A percentile compares a stretch with the other conserved stretches of the same genome.
These are phyloP conservation scores for Boletus reticuloceps DNA, from an alignment of 768 basidiomycete species.

Conservation along the genomic window DNA sequence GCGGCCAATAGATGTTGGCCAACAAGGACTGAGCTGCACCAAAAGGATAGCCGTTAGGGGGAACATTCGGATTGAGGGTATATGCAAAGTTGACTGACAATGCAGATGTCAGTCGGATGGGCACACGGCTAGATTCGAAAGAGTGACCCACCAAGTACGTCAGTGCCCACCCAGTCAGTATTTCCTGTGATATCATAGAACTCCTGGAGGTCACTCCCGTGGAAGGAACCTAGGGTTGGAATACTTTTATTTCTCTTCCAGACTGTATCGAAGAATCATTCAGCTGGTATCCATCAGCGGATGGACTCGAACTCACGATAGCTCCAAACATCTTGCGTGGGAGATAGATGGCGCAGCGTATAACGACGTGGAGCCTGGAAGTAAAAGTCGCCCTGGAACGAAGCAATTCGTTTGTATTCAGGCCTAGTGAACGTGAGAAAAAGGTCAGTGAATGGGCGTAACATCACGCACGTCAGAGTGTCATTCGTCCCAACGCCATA, in stretches of 20 bases:
- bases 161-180: constrained; percentile 13
- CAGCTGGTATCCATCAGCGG: neutral
- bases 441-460: neutral
- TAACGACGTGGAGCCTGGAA: constrained; percentile 7
- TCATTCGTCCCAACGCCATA: constrained; percentile 24
- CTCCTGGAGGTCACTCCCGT: constrained; percentile 15
- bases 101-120: neutral
- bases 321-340: constrained; percentile 12
- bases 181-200: constrained; percentile 8
- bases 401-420: neutral
- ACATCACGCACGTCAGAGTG: constrained; percentile 3
- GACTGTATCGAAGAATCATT: neutral
- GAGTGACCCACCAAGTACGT: constrained; percentile 4
- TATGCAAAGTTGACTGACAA: constrained; percentile 17
- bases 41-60: constrained; percentile 9
- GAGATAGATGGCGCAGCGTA: constrained; percentile 6
- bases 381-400: constrained; percentile 18
- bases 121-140: neutral
- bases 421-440: neutral
- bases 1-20: constrained; percentile 5
- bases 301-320: constrained; percentile 4
- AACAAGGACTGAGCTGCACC: constrained; percentile 9
- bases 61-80: constrained; percentile 7
- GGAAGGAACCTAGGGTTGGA: constrained; percentile 17
- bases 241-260: constrained; percentile 3